A percentile compares a stretch with the other conserved stretches of the same genome.
Conservation (phyloP, 768 basidiomycete species). For the Boletus huronensis region DNA sequence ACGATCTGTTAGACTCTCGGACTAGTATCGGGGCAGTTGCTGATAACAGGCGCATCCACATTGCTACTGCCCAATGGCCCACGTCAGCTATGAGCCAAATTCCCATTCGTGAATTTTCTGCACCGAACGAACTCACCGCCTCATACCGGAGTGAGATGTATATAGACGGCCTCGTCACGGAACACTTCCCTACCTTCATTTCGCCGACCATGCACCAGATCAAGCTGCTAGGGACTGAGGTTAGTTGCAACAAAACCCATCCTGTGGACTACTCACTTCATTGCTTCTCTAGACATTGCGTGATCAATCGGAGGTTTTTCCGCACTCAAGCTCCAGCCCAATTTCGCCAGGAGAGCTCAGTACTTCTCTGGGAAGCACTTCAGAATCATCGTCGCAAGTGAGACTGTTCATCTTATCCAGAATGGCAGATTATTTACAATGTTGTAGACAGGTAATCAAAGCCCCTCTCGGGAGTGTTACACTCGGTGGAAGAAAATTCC, state of each 20-base stretch:
- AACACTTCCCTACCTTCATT: not conserved
- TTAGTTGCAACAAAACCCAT: not conserved
- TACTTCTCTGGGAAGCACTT: not conserved
- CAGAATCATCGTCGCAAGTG: conserved; percentile 3
- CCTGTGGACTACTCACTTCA: not conserved
- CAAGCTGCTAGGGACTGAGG: not conserved
- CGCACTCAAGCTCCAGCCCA: not conserved
- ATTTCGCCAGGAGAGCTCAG: not conserved
- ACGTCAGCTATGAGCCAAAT: not conserved
- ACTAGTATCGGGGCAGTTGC: not conserved
- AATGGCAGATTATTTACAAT: not conserved
- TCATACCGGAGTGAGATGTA: not conserved
- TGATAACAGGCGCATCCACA: not conserved
- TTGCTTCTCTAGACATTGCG: not conserved
- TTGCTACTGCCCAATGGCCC: not conserved
- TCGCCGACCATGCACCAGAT: not conserved
- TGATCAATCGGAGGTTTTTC: not conserved
- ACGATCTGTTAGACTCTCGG: not conserved
- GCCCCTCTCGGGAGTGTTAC: conserved; percentile 14
- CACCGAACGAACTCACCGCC: not conserved
- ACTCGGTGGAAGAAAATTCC: conserved; percentile 12
- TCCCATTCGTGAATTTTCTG: not conserved
- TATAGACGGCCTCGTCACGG: not conserved
- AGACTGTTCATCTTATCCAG: not conserved
- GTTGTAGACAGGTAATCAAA: not conserved